Percentiles rank a stretch among this genome's conserved stretches.
Conservation (phyloP, 306 rosid species). For the Lupinus albus region DNA sequence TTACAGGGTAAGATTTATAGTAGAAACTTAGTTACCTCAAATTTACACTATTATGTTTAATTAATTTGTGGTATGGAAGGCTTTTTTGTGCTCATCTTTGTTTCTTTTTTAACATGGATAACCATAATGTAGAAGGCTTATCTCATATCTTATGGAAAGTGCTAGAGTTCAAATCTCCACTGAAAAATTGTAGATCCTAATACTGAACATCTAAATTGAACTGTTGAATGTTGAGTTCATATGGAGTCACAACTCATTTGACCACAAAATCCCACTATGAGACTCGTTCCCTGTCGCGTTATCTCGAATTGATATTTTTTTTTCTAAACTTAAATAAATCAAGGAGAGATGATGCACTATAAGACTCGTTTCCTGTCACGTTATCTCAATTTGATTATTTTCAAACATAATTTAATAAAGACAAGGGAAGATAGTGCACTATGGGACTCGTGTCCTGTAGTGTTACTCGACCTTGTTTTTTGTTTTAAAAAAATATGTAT, state of each 20-base stretch:
- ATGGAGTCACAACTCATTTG: neutral
- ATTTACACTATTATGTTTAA: neutral
- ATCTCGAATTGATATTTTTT: too few relatives aligned
- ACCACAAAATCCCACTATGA: neutral
- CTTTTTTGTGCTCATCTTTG: slow-evolving; percentile 7
- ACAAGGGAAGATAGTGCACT: too few relatives aligned
- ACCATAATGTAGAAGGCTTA: neutral
- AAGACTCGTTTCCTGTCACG: too few relatives aligned
- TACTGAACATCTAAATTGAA: neutral
- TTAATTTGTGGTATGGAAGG: neutral
- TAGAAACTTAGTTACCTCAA: slow-evolving; percentile 40
- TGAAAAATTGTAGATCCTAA: neutral
- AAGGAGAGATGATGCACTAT: too few relatives aligned
- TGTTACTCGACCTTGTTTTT: too few relatives aligned
- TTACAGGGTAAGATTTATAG: slow-evolving; percentile 47
- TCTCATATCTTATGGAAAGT: neutral
- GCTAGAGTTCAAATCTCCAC: neutral
- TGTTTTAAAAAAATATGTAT: too few relatives aligned
- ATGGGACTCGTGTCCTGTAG: too few relatives aligned
- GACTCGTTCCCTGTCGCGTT: too few relatives aligned
- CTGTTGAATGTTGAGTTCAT: neutral
- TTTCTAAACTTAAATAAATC: too few relatives aligned
- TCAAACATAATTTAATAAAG: too few relatives aligned
- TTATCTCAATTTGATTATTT: too few relatives aligned
- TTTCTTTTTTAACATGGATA: neutral